Percentiles rank a stretch among this genome's conserved stretches.
phyloP scores from a whole-genome alignment of 2,329 filamentous ascomycete genomes.

The Sporothrix inflata region DNA sequence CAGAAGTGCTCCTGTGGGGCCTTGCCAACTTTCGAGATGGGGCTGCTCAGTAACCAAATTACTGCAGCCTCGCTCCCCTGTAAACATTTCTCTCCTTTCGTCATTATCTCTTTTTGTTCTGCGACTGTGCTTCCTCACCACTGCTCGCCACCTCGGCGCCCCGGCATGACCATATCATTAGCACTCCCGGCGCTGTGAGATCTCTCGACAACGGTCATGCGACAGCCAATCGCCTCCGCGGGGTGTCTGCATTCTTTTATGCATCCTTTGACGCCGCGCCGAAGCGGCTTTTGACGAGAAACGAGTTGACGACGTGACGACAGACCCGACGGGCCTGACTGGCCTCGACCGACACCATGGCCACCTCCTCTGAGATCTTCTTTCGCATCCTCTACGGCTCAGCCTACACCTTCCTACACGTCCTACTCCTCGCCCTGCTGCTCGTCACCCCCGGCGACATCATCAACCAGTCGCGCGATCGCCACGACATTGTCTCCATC shows the following conservation, averaged over 20 bases:
- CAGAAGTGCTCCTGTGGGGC: slow-evolving; percentile 14
- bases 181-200: neutral
- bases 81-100: slow-evolving; percentile 24
- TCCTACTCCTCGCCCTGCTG: slow-evolving; percentile 73
- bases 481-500: slow-evolving; percentile 73
- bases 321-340: neutral
- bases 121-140: neutral
- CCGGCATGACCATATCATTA: slow-evolving; percentile 12
- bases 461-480: slow-evolving; percentile 74
- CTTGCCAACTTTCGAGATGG: neutral
- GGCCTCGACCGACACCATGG: slow-evolving; percentile 40
- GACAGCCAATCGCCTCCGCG: neutral
- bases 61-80: slow-evolving; percentile 13
- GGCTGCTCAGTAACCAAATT: slow-evolving; percentile 6
- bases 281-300: neutral
- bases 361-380: slow-evolving; percentile 55
- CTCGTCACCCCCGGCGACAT: slow-evolving; percentile 79
- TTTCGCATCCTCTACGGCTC: slow-evolving; percentile 81
- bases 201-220: slow-evolving; percentile 18
- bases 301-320: neutral
- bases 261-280: slow-evolving; percentile 9
- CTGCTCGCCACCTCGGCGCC: neutral
- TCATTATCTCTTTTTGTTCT: neutral
- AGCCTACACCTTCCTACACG: slow-evolving; percentile 74
- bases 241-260: slow-evolving; percentile 20